Conservation (phyloP, 495 filamentous ascomycete species). For the Opeltia flavorubescens region DNA sequence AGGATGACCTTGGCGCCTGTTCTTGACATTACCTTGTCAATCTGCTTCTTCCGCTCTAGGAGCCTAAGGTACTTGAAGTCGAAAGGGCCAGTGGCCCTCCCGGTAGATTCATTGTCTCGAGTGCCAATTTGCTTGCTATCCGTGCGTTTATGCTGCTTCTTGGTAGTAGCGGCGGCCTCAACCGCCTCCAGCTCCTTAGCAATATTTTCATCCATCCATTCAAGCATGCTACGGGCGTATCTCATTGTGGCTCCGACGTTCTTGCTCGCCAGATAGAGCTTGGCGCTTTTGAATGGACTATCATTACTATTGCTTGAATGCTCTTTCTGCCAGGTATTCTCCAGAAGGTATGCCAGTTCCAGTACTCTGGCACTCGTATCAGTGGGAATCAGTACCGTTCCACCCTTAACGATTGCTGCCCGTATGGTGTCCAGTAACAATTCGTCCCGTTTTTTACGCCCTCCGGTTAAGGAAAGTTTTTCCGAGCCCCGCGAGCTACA, state of each 20-base stretch:
- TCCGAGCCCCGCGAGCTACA: constrained; percentile 78
- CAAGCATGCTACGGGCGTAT: constrained; percentile 85
- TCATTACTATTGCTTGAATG: constrained; percentile 32
- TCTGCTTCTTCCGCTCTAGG: constrained; percentile 59
- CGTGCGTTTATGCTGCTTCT: constrained; percentile 28
- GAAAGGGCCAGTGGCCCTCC: constrained; percentile 57
- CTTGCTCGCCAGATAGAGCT: constrained; percentile 69
- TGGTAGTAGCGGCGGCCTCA: constrained; percentile 33
- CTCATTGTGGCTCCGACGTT: constrained; percentile 72
- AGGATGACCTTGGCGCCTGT: constrained; percentile 61
- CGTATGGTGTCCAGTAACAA: constrained; percentile 67
- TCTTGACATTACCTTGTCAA: constrained; percentile 46
- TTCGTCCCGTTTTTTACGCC: constrained; percentile 70
- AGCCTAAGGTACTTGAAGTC: constrained; percentile 76
- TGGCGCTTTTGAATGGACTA: constrained; percentile 48
- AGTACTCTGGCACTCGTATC: constrained; percentile 88
- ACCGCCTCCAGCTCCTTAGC: constrained; percentile 73
- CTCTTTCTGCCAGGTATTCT: constrained; percentile 75
- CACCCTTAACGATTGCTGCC: constrained; percentile 62
- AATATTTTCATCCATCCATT: constrained; percentile 97
- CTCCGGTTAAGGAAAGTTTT: constrained; percentile 51
- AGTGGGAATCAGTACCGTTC: constrained; percentile 87
- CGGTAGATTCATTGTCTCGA: constrained; percentile 21
- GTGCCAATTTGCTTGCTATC: constrained; percentile 22
- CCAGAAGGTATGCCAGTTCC: constrained; percentile 84